Conservation (phyloP, 352 stramenopile genomes). For the Phytophthora brassicae region DNA sequence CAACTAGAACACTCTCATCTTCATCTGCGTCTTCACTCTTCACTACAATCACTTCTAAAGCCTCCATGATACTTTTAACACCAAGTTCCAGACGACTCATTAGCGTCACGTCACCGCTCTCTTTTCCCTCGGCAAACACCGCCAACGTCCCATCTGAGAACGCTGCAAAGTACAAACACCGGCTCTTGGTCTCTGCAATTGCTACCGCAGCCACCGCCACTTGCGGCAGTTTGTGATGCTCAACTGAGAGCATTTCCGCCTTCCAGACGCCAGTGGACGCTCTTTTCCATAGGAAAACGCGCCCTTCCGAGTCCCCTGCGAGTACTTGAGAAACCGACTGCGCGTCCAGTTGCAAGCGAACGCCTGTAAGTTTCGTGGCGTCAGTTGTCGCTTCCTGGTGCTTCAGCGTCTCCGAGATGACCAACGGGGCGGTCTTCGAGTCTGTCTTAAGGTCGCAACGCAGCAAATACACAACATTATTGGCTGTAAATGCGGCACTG, state of each 20-base stretch:
- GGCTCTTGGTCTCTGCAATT: slow-evolving; percentile 29
- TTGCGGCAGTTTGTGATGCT: slow-evolving; percentile 12
- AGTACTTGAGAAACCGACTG: slow-evolving; percentile 32
- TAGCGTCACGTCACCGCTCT: slow-evolving; percentile 13
- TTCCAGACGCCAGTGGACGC: slow-evolving; percentile 10
- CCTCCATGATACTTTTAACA: slow-evolving; percentile 58
- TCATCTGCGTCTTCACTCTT: background rate
- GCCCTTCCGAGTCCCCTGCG: slow-evolving; percentile 61
- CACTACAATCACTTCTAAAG: slow-evolving; percentile 32
- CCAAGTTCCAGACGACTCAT: slow-evolving; percentile 35
- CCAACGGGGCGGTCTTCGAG: slow-evolving; percentile 14
- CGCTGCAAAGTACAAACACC: slow-evolving; percentile 41
- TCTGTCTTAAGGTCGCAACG: background rate
- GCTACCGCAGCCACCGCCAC: slow-evolving; percentile 45
- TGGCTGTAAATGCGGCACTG: slow-evolving; percentile 44
- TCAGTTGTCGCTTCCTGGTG: slow-evolving; percentile 33
- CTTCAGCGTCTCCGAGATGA: slow-evolving; percentile 47
- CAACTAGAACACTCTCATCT: slow-evolving; percentile 47
- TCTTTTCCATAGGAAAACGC: slow-evolving; percentile 57
- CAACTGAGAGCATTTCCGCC: slow-evolving; percentile 16
- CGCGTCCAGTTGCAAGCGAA: slow-evolving; percentile 30
- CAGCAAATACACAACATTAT: slow-evolving; percentile 55
- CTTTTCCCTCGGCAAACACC: slow-evolving; percentile 31
- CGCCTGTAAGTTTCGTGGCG: slow-evolving; percentile 46
- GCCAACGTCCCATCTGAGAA: slow-evolving; percentile 54